Base-by-base conservation (phyloP, 2,329 filamentous ascomycete species). In the Monilinia vaccinii-corymbosi region DNA sequence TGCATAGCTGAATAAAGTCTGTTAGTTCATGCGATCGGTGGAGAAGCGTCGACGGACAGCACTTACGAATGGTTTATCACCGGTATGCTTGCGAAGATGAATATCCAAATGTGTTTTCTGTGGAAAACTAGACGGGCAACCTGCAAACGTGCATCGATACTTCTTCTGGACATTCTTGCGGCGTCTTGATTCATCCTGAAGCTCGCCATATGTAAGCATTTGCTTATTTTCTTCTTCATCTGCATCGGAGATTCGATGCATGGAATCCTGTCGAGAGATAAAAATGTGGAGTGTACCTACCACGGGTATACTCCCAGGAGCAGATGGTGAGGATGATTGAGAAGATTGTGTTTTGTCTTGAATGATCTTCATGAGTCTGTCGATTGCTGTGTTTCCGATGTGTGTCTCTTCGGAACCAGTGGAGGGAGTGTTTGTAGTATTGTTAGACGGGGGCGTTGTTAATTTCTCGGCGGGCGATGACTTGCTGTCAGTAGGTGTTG, bases 71-170 rank as follows among this genome's bases (percentile, higher is more conserved):
- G 93, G 93, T 72, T 91, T 94, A 58, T 88, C 85, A 18, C 94
- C 94, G 2, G 90, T 96, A 73, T 99, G 94, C 5, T 88, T 87
- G 65, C 92, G 82, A 49, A 83, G 85, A 73, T 99, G 94, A 52
- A 95, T 97, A 63, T 94, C 88, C 13, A 97, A 80, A 68, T 97
- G 93, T 1, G 92, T 96, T 75, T 93, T 96, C 71, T 97, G 93
- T 62, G 84, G 84, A 73, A 97, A 97, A 63, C 81, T 84, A 77
- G 94, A 95, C 67, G 80, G 78, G 73, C 93, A 97, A 45, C 83
- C 83, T 9, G 84, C 81, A 44, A 91, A 79, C 23, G 80, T 81
- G 74, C 94, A 99, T 21, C 81, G 76, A 72, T 93, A 91, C 68
- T 85, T 77, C 73, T 85, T 94, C 68, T 64, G 74, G 25, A 28